A percentile compares a stretch with the other conserved stretches of the same genome.
These are phyloP conservation scores for Posidonia australis DNA, from an alignment of 106 monocot genomes.

Conservation along the genomic window DNA sequence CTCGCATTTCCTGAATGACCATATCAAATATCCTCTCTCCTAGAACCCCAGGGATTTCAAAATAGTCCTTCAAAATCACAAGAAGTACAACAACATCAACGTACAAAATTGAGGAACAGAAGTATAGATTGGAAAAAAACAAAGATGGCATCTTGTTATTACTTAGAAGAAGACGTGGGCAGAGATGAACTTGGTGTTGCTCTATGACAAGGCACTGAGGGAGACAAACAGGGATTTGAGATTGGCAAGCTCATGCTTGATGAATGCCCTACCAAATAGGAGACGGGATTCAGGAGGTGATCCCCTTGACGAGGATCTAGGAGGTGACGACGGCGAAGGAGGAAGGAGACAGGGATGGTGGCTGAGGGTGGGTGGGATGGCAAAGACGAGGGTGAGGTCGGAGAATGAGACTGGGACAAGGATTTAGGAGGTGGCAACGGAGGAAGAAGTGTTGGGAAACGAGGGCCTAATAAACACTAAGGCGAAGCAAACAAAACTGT, in stretches of 20 bases:
- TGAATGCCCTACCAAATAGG: conserved; percentile 52
- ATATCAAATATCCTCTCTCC: conserved; percentile 53
- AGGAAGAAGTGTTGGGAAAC: too few relatives aligned
- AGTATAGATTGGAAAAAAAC: not conserved
- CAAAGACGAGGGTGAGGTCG: too few relatives aligned
- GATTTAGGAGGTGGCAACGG: too few relatives aligned
- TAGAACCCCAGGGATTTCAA: conserved; percentile 42
- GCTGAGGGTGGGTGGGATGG: too few relatives aligned
- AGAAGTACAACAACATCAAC: not conserved
- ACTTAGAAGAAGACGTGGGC: conserved; percentile 69
- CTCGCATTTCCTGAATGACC: conserved; percentile 36
- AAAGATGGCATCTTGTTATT: not conserved
- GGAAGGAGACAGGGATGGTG: too few relatives aligned
- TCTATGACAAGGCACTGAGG: conserved; percentile 57
- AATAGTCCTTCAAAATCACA: conserved; percentile 39
- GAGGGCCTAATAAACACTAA: too few relatives aligned
- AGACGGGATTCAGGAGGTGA: too few relatives aligned
- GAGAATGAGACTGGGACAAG: too few relatives aligned
- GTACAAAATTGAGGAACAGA: not conserved
- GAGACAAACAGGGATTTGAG: conserved; percentile 56
- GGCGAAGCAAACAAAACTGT: too few relatives aligned
- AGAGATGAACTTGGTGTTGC: conserved; percentile 43
- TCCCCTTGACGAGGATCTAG: too few relatives aligned
- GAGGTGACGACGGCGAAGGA: too few relatives aligned
- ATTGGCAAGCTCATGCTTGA: conserved; percentile 57